phyloP scores from a whole-genome alignment of 345 rosid genomes.

The Passiflora organensis region DNA sequence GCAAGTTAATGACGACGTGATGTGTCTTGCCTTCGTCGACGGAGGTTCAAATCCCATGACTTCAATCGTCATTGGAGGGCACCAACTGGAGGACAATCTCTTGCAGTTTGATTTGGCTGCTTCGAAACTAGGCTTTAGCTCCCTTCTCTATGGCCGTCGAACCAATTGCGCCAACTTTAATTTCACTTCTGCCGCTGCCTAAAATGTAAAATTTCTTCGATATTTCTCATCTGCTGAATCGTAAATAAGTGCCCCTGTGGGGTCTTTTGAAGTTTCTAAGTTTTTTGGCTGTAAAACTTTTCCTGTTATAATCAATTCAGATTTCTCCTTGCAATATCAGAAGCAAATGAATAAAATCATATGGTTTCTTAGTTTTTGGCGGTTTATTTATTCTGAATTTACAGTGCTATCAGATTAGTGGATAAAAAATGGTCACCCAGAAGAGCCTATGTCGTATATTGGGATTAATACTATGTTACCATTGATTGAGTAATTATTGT shows the following conservation, averaged over 20 bases:
- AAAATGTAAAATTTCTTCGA: neutral
- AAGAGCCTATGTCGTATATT: too few species aligned
- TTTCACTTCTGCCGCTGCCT: constrained; percentile 4
- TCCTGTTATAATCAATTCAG: too few species aligned
- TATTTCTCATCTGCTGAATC: too few species aligned
- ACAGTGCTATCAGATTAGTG: too few species aligned
- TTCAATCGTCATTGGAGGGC: constrained; percentile 3
- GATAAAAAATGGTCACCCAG: too few species aligned
- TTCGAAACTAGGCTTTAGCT: neutral
- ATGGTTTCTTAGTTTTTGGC: too few species aligned
- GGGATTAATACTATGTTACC: too few species aligned
- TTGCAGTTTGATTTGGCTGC: constrained; percentile 3
- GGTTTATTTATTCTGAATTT: too few species aligned
- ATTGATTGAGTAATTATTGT: too few species aligned
- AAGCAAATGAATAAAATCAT: too few species aligned
- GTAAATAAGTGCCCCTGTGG: neutral
- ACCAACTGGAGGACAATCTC: constrained; percentile 3
- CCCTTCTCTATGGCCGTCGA: neutral
- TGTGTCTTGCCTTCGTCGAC: neutral
- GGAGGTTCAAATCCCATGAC: neutral
- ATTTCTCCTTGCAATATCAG: too few species aligned
- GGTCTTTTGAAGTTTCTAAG: neutral
- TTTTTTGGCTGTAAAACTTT: too few species aligned
- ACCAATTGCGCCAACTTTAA: constrained; percentile 1
- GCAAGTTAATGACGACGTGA: neutral